A percentile compares a stretch with the other conserved stretches of the same genome.
Evolutionary conservation across 345 rosid genomes (phyloP).

Genomic region (Aquilaria yunnanensis): DNA sequence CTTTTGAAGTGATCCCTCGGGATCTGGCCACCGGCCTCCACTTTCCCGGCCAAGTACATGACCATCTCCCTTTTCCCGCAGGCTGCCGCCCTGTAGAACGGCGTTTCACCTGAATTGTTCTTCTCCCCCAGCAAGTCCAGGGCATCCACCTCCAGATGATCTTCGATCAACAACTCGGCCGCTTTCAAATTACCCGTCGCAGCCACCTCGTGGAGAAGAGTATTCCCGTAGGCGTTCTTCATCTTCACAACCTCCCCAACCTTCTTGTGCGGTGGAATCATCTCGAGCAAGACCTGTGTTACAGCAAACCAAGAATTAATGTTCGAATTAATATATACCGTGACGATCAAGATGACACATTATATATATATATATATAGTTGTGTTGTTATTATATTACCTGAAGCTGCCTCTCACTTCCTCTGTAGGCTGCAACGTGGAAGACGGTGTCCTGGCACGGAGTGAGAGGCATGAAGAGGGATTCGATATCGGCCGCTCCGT

Average conservation of each 20-base stretch:
- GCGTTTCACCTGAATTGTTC: conserved; percentile 21
- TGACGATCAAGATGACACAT: no score
- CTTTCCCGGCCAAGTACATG: neutral
- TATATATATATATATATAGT: no score
- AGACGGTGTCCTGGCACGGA: no score
- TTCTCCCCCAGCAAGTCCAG: neutral
- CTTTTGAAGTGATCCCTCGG: neutral
- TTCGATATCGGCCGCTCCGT: no score
- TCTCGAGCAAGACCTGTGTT: neutral
- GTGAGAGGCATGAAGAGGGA: no score
- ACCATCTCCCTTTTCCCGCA: conserved; percentile 10
- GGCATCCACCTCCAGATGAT: no score
- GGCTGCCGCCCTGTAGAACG: conserved; percentile 17
- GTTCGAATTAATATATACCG: no score
- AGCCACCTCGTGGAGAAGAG: conserved; percentile 22
- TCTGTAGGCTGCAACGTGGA: no score
- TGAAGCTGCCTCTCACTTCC: no score
- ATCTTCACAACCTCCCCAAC: neutral
- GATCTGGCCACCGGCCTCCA: neutral
- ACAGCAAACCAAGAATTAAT: no score
- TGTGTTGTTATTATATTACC: no score
- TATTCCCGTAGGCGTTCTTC: conserved; percentile 11
- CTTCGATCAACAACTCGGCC: neutral
- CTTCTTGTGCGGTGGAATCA: neutral
- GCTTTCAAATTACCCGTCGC: conserved; percentile 9